A percentile compares a stretch with the other conserved stretches of the same genome.
phyloP scores from a whole-genome alignment of 164 flowering plant genomes.

The Malania oleifera region DNA sequence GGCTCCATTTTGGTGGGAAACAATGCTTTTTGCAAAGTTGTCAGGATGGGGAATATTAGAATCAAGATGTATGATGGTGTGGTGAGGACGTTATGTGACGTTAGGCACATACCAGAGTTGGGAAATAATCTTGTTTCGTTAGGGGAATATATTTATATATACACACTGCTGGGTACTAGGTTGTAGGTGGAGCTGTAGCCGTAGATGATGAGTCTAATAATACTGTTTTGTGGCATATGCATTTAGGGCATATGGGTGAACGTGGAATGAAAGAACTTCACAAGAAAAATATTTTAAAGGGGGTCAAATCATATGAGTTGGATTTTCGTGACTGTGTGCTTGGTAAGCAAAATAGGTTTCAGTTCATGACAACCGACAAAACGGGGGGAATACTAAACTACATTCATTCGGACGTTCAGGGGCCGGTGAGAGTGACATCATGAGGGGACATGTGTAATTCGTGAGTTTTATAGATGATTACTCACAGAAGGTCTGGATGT shows the following conservation, averaged over 20 bases:
- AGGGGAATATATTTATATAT: too few relatives aligned
- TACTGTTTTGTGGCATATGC: not conserved
- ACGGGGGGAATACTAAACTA: slow-evolving; percentile 11
- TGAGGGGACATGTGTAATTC: slow-evolving; percentile 8
- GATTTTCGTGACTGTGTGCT: slow-evolving; percentile 21
- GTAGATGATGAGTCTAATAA: not conserved
- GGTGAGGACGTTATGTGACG: too few relatives aligned
- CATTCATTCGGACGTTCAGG: slow-evolving; percentile 16
- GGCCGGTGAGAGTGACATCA: slow-evolving; percentile 3
- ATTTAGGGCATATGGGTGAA: slow-evolving; percentile 5
- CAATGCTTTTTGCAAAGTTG: too few relatives aligned
- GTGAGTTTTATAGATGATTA: too few relatives aligned
- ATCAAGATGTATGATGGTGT: too few relatives aligned
- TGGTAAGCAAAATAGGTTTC: slow-evolving; percentile 6
- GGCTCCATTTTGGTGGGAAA: too few relatives aligned
- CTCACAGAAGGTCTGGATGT: too few relatives aligned
- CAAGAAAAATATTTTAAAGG: not conserved
- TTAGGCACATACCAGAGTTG: too few relatives aligned
- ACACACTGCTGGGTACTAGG: not conserved
- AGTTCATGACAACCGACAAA: slow-evolving; percentile 8
- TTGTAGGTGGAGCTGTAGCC: not conserved
- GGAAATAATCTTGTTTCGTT: too few relatives aligned
- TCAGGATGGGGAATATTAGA: too few relatives aligned
- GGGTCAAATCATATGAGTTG: slow-evolving; percentile 4
- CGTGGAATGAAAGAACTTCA: slow-evolving; percentile 5